Conservation (phyloP, 345 rosid species). For the Rubroshorea leprosula region DNA sequence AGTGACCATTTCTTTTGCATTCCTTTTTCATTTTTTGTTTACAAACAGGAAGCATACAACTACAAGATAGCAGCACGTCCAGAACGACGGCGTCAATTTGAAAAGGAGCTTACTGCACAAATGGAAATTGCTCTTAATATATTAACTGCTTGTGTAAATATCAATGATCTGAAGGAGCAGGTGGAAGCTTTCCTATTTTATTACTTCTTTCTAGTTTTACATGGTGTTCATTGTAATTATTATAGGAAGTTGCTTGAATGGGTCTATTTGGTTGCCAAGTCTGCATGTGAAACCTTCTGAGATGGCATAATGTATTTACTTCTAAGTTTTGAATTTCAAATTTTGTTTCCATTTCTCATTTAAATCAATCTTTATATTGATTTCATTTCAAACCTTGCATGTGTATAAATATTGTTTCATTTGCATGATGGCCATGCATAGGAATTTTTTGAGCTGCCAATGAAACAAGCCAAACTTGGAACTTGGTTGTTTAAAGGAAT, state of each 20-base stretch:
- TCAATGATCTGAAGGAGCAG: conserved; percentile 87
- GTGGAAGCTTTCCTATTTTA: conserved; percentile 32
- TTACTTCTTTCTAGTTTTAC: conserved; percentile 8
- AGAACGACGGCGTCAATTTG: conserved; percentile 90
- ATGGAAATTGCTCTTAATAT: conserved; percentile 75
- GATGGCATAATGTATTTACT: neutral
- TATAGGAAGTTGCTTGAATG: conserved; percentile 1
- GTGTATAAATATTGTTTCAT: neutral
- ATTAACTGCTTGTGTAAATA: conserved; percentile 72
- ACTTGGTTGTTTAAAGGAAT: neutral
- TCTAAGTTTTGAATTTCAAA: neutral
- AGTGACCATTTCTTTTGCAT: neutral
- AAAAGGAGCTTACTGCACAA: conserved; percentile 81
- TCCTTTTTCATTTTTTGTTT: conserved; percentile 15
- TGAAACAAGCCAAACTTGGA: conserved; percentile 5
- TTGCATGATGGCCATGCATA: neutral
- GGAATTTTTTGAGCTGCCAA: neutral
- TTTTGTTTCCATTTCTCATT: neutral
- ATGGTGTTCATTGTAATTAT: neutral
- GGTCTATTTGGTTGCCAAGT: neutral
- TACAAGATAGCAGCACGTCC: conserved; percentile 99
- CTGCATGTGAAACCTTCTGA: conserved; percentile 1
- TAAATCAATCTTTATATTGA: neutral
- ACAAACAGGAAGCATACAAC: conserved; percentile 77
- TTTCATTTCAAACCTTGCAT: neutral